phyloP scores from a whole-genome alignment of 2,329 filamentous ascomycete genomes.

The Aspergillus sergii region DNA sequence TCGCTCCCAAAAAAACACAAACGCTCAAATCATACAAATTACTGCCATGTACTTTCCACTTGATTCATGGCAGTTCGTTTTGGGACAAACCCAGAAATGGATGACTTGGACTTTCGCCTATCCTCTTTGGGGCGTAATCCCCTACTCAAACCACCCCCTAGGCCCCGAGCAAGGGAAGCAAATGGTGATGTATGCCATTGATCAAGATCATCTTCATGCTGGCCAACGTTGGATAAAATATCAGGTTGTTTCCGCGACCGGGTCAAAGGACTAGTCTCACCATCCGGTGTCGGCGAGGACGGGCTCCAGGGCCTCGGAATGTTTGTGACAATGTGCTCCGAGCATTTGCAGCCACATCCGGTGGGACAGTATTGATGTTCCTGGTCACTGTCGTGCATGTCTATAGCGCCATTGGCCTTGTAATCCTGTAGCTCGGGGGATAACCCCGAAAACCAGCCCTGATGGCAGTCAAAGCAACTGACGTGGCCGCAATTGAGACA shows the following conservation, averaged over 20 bases:
- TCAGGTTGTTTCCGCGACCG: slow-evolving; percentile 21
- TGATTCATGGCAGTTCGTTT: slow-evolving; percentile 29
- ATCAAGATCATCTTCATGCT: slow-evolving; percentile 38
- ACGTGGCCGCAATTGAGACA: slow-evolving; percentile 53
- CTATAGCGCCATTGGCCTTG: slow-evolving; percentile 15
- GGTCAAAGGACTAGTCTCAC: slow-evolving; percentile 24
- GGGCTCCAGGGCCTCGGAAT: slow-evolving; percentile 35
- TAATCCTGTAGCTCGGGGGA: slow-evolving; percentile 13
- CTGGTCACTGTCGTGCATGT: slow-evolving; percentile 16
- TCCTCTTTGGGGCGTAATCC: slow-evolving; percentile 39
- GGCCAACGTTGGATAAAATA: slow-evolving; percentile 23
- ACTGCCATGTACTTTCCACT: slow-evolving; percentile 22
- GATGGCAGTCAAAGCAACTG: slow-evolving; percentile 49
- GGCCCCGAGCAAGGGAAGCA: slow-evolving; percentile 43
- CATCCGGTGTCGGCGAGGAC: slow-evolving; percentile 16
- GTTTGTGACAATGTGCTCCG: slow-evolving; percentile 38
- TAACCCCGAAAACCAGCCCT: slow-evolving; percentile 41
- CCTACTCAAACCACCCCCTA: slow-evolving; percentile 46
- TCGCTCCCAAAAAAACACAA: slow-evolving; percentile 2
- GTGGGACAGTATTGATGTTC: slow-evolving; percentile 43
- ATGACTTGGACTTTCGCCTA: slow-evolving; percentile 27
- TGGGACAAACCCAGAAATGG: slow-evolving; percentile 21
- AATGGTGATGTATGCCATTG: slow-evolving; percentile 42
- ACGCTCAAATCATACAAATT: neutral
- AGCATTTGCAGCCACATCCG: slow-evolving; percentile 52